Evolutionary conservation across 176 grass and related monocot species (phyloP), one percentile per base, ranked within the genome.

Genomic region (Cocos nucifera): DNA sequence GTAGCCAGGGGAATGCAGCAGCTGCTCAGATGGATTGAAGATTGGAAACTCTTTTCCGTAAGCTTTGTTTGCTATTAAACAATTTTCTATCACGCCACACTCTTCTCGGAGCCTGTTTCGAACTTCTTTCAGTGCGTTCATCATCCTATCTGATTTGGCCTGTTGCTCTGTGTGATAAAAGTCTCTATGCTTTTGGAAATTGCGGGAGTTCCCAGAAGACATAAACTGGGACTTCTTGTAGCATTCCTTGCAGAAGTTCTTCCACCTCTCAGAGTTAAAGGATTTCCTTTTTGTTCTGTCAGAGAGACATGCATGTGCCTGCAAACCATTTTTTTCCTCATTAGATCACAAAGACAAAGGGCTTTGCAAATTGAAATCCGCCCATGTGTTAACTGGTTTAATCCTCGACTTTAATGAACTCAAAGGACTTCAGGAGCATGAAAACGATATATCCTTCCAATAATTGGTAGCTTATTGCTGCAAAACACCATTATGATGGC

Each of bases 261-360:
- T 25, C 4, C 56, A 5, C 30, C 84, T 78, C 53, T 78, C 73
- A 6, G 27, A 53, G 68, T 92, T 54, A 70, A 92, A 92, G 29
- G 66, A 56, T 63, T 61, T 53, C 70, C 93, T 85, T 49, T 71
- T 69, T 10, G 70, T 62, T 86, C 51, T 51, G 73, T 98, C 84
- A 16, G 76, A 78, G 23, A 98, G 68, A 67, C 87, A 98, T 56
- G 71, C 79, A 49, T 86, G 78, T 64, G 93, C 93, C 93, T 97
- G 71, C 71, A 49, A 73, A 52, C 17, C 35, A 44, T 12, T 10
- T 44, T 12, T 44, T 2, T 44, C 12, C 2, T 44, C 8, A 12
- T 44, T 12, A 44, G 35, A 44, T 44, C 35, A 44, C 35, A 44
- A 44, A 0, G 2, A 44, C 35, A 10, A 44, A 44, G 9, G 14